phyloP scores from a whole-genome alignment of 2,329 filamentous ascomycete species.

The Fusarium sp. region DNA sequence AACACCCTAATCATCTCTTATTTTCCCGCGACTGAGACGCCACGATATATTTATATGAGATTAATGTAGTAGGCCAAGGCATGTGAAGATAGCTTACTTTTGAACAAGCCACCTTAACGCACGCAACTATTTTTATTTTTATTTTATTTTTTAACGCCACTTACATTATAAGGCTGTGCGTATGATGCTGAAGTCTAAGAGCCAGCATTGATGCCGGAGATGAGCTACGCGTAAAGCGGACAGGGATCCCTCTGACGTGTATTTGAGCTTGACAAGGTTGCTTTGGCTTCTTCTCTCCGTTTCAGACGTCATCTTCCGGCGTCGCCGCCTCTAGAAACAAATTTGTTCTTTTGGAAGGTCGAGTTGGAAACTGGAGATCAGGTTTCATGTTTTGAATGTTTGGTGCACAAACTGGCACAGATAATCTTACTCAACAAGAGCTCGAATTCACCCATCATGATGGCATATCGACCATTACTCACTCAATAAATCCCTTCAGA shows the following conservation, averaged over 20 bases:
- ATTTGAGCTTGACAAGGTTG: constrained; percentile 46
- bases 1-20: constrained; percentile 41
- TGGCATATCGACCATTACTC: constrained; percentile 15
- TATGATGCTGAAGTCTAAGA: constrained; percentile 10
- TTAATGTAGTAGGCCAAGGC: not conserved
- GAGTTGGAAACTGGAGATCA: not conserved
- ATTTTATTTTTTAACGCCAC: not conserved
- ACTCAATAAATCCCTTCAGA: not conserved
- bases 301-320: constrained; percentile 48
- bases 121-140: not conserved
- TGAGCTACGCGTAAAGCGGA: constrained; percentile 41
- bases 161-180: not conserved
- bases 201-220: constrained; percentile 46
- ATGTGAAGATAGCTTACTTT: not conserved
- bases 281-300: constrained; percentile 30
- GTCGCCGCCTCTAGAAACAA: constrained; percentile 38
- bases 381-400: not conserved
- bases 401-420: not conserved
- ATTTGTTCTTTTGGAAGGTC: not conserved
- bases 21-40: constrained; percentile 13
- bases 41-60: constrained; percentile 13
- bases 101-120: not conserved
- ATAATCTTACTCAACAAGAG: not conserved
- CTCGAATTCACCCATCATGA: not conserved
- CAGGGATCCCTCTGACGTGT: constrained; percentile 48